Evolutionary conservation across 192 early-diverging fungal species (phyloP), one percentile per base, ranked within the genome.

Genomic region (Martensiomyces pterosporus): DNA sequence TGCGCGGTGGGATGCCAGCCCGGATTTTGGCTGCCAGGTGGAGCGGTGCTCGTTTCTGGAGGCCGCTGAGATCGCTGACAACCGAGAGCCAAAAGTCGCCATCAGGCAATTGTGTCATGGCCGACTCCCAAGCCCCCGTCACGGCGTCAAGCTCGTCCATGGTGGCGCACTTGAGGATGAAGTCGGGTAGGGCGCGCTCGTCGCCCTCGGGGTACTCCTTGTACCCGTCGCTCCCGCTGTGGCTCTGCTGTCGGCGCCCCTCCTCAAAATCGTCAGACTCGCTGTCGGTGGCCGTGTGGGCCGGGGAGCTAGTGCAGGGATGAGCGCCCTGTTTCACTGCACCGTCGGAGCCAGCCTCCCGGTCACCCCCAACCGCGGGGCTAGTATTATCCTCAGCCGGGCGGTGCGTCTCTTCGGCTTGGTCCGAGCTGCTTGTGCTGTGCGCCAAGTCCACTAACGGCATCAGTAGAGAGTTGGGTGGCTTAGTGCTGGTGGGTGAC

Each of bases 1-100:
- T 64, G 24, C 79, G 69, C 26, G 80, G 73, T 4, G 95, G 95
- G 12, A 98, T 78, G 5, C 95, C 95, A 0, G 53, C 54, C 2
- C 69, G 42, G 47, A 65, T 46, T 44, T 73, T 73, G 24, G 57
- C 53, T n/a, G 59, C 47, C 45, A 65, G 39, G 16, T 73, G 58
- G 54, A 73, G 44, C 43, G 69, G 62, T 23, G 61, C 63, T 8
- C 60, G 50, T 14, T 22, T 13, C 22, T 34, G 47, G 36, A 64
- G 42, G 10, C 52, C 60, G 22, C 59, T 60, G 15, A 38, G 13
- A 36, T 64, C 63, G 25, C 39, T 23, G 9, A 65, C 24, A 9
- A 65, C 57, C 18, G 58, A 41, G 23, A 52, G 69, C 69, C 69
- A 71, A 22, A 71, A 65, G 16, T 60, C 69, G 27, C 55, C 63